Base-by-base conservation (phyloP, 495 filamentous ascomycete species). In the Neurospora sp. region DNA sequence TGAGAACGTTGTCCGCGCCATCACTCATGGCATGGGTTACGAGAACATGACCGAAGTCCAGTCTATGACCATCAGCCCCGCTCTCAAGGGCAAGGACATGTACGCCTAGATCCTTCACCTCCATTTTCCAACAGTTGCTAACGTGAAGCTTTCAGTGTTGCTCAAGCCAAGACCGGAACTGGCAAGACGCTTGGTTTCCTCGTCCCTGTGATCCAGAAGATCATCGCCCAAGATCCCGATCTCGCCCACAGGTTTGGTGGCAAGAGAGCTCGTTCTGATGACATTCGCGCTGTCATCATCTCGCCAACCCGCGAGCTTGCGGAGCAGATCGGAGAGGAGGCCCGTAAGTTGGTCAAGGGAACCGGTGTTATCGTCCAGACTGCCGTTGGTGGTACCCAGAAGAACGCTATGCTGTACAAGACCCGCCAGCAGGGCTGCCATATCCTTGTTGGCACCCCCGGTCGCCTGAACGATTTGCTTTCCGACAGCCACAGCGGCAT, bases 241-340 rank as follows among this genome's bases (percentile, higher is more conserved):
- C 81, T 87, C 31, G 84, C 83, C 53, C 12, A 65, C 53, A 65
- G 53, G 53, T 65, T 65, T 37, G n/a, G 74, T 12, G 74, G 79
- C 39, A 65, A 18, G 8, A 71, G 73, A 4, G 80, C 87, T 10
- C 78, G 80, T 4, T 79, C 89, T 1, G 79, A 86, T 40, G 93
- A 98, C 78, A 94, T 98, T 73, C 90, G 94, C 71, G 91, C 93
- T 37, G 89, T 99, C 59, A 90, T 99, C 78, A 89, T 99, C 73
- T 98, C 96, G 0, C 96, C 96, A 9, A 99, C 96, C 22, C 89
- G 96, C 72, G 96, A 99, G 82, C 86, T 99, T 74, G 96, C 96
- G 4, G 93, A 97, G 80, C 96, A 99, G 83, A 98, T 99, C 75
- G 92, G 91, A 12, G 88, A 82, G 0, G 96, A 99, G 78, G 94